Evolutionary conservation across 495 filamentous ascomycete genomes (phyloP), one percentile per base, ranked within the genome.

Genomic region (Glutinoglossum americanum): DNA sequence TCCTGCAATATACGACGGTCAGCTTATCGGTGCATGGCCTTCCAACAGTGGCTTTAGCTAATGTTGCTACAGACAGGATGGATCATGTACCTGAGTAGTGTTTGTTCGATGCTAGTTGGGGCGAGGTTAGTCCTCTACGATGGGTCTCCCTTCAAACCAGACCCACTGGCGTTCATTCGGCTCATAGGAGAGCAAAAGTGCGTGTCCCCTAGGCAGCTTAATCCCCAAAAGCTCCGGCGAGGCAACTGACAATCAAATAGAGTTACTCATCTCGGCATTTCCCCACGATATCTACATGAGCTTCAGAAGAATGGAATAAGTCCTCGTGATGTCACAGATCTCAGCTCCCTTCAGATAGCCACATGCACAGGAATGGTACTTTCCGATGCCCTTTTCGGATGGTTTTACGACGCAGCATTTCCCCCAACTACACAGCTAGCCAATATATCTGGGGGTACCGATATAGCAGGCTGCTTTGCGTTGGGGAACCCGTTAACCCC

Each of bases 371-470:
- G 84, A 13, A 89, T 89, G 85, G 84, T 88, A 0, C 73, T 89
- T 9, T 76, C 81, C 8, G 76, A 85, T 48, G 72, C 78, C 37
- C 70, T 85, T 41, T 87, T 86, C 64, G 77, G 84, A 57, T 90
- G 84, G 84, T 87, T 89, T 72, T 89, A 88, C 68, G 84, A 88
- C 66, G 64, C 66, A n/a, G 85, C 74, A 13, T 90, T 90, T 67
- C 83, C 84, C 0, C 30, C 73, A 1, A 66, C 70, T 60, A 72
- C 77, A 3, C 83, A 83, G 7, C 72, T 89, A 3, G 73, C 66
- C 55, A 90, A 90, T 62, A 82, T 89, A 54, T 81, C 82, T 0
- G 85, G 85, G 17, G 84, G 84, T 57, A 89, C 84, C 25, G 84
- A 90, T 72, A 72, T 89, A 45, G 81, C 83, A 27, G 84, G 79